Percentiles rank a stretch among this genome's conserved stretches.
phyloP scores from a whole-genome alignment of 2,329 filamentous ascomycete genomes.

The Alternaria gaisen region DNA sequence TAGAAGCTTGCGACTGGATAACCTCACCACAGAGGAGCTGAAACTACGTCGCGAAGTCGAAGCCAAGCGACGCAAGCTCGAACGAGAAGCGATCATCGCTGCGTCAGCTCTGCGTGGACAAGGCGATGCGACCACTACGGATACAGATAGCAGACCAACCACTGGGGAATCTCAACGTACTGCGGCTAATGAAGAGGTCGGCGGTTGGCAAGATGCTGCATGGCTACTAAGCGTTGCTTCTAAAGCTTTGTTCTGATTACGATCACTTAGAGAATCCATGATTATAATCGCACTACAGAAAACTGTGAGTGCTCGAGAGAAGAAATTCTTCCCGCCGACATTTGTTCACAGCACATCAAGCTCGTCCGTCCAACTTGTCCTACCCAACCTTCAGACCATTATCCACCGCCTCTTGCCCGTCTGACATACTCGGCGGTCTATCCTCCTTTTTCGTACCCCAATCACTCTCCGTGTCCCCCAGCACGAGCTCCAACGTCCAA shows the following conservation, averaged over 20 bases:
- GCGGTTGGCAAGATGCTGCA: conserved; percentile 66
- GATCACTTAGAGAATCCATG: not conserved
- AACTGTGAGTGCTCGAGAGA: not conserved
- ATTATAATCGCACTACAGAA: not conserved
- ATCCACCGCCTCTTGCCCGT: not conserved
- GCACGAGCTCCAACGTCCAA: conserved; percentile 53
- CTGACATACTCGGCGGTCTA: conserved; percentile 32
- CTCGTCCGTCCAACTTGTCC: not conserved
- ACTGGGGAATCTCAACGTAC: conserved; percentile 22
- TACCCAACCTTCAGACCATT: not conserved
- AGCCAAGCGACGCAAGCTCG: conserved; percentile 46
- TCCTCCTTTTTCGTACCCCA: conserved; percentile 56
- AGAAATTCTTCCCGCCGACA: not conserved
- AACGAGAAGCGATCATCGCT: conserved; percentile 48
- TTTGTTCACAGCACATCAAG: not conserved
- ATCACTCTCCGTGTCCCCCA: conserved; percentile 53
- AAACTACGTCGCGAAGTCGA: conserved; percentile 50
- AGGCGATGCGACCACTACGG: conserved; percentile 14
- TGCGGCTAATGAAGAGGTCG: conserved; percentile 43
- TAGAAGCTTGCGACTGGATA: conserved; percentile 29
- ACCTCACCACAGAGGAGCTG: conserved; percentile 50
- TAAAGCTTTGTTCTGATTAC: conserved; percentile 52
- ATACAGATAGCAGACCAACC: conserved; percentile 23
- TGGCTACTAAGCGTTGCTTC: conserved; percentile 66
- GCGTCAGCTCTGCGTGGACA: conserved; percentile 32